Conservation (phyloP, 1,139 yeast species). For the Protomyces inouyei region DNA sequence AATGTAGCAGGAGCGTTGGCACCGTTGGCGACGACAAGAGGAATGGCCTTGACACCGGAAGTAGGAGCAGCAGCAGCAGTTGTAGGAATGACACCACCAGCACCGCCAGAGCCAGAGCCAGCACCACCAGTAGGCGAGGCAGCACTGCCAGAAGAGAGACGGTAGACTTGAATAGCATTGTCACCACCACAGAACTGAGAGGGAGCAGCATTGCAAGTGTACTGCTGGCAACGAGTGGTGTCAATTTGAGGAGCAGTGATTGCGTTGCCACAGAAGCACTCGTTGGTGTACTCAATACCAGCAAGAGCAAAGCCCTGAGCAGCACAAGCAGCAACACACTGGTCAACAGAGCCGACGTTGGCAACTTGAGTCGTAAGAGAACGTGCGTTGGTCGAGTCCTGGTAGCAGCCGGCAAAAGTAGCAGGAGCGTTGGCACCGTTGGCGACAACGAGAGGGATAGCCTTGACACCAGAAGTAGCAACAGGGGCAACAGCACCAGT, state of each 20-base stretch:
- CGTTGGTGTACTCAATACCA: conserved; percentile 6
- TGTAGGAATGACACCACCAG: background rate
- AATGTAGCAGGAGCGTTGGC: background rate
- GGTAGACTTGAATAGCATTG: conserved; percentile 14
- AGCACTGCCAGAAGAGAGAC: conserved; percentile 7
- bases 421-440: conserved; percentile 4
- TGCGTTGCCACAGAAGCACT: background rate
- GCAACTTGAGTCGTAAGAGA: background rate
- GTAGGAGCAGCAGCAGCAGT: background rate
- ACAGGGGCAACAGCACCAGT: conserved; percentile 34
- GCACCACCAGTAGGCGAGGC: conserved; percentile 33
- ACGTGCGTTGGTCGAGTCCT: background rate
- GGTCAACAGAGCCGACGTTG: background rate
- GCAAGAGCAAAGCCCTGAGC: conserved; percentile 16
- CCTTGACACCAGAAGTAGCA: conserved; percentile 54
- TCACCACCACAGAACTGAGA: conserved; percentile 17
- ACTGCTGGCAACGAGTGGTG: background rate
- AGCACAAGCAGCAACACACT: conserved; percentile 11
- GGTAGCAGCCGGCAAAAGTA: background rate
- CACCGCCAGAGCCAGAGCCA: conserved; percentile 55
- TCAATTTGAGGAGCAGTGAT: conserved; percentile 21
- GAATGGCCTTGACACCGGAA: background rate
- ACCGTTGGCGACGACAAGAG: background rate
- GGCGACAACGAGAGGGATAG: background rate
- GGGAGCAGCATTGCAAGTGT: conserved; percentile 20